Percentiles rank a stretch among this genome's conserved stretches.
Conservation (phyloP, 2,329 filamentous ascomycete species). For the Rasamsonia emersonii region DNA sequence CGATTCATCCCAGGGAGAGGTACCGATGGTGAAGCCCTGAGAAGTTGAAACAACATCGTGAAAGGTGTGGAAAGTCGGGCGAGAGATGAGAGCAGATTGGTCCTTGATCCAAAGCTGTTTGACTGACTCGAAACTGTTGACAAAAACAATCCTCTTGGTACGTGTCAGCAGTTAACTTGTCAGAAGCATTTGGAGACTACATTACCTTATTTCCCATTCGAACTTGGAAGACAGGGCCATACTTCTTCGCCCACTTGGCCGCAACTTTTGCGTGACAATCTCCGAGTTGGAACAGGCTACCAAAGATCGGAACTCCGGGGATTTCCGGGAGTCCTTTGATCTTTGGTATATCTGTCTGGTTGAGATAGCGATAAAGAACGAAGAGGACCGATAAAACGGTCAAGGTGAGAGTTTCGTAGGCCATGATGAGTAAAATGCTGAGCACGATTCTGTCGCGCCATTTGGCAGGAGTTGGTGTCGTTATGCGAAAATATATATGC, state of each 20-base stretch:
- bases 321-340: conserved; percentile 56
- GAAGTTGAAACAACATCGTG: conserved; percentile 69
- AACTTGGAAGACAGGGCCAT: conserved; percentile 55
- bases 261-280: conserved; percentile 48
- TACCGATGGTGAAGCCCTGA: conserved; percentile 74
- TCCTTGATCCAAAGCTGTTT: conserved; percentile 67
- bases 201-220: conserved; percentile 58
- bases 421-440: too few relatives aligned
- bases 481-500: too few relatives aligned
- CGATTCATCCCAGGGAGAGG: conserved; percentile 74
- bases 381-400: conserved; percentile 15
- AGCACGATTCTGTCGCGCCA: too few relatives aligned
- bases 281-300: conserved; percentile 54
- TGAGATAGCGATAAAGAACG: conserved; percentile 34
- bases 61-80: conserved; percentile 72
- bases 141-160: conserved; percentile 59
- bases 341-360: conserved; percentile 49
- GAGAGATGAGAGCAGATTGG: conserved; percentile 67
- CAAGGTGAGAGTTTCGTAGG: too few relatives aligned
- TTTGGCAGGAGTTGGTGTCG: too few relatives aligned
- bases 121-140: conserved; percentile 68
- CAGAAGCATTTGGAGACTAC: conserved; percentile 8
- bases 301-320: conserved; percentile 54
- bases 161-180: neutral
- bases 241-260: conserved; percentile 51